Conservation (phyloP, 2,329 filamentous ascomycete genomes). For the Trichoderma brevicompactum region DNA sequence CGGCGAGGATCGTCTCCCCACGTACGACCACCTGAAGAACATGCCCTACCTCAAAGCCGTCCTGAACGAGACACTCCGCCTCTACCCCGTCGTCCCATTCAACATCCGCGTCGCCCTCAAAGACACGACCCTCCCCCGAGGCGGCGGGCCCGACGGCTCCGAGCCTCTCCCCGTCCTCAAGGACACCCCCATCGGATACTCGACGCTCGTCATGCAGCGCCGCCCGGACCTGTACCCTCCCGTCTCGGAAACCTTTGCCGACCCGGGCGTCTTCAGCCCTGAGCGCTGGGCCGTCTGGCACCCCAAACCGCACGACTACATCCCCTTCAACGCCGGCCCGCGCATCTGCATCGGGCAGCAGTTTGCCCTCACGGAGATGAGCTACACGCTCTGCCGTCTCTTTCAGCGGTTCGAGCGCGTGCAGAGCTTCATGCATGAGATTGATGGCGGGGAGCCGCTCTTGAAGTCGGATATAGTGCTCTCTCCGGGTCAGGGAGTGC, state of each 20-base stretch:
- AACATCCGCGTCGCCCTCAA: conserved; percentile 74
- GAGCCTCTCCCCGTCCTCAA: conserved; percentile 69
- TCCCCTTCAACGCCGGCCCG: conserved; percentile 75
- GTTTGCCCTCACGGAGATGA: conserved; percentile 78
- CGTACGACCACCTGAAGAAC: conserved; percentile 79
- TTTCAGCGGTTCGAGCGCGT: conserved; percentile 73
- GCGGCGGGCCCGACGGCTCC: conserved; percentile 66
- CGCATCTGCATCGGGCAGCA: conserved; percentile 78
- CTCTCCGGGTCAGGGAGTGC: conserved; percentile 62
- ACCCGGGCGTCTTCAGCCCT: conserved; percentile 60
- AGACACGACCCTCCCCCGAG: conserved; percentile 75
- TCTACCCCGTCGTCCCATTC: conserved; percentile 79
- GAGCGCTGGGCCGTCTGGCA: conserved; percentile 68
- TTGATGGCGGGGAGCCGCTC: conserved; percentile 58
- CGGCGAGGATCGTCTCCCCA: conserved; percentile 65
- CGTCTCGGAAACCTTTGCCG: conserved; percentile 49
- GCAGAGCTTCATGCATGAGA: conserved; percentile 58
- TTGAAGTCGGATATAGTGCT: conserved; percentile 65
- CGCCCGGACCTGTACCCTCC: conserved; percentile 65
- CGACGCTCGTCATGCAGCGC: conserved; percentile 72
- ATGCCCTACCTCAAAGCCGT: conserved; percentile 82
- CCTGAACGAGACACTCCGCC: conserved; percentile 76
- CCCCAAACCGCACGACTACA: conserved; percentile 69
- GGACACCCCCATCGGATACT: conserved; percentile 68
- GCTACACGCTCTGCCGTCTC: conserved; percentile 71